phyloP scores from a whole-genome alignment of 208 protist genomes.

The Leishmania lainsoni region DNA sequence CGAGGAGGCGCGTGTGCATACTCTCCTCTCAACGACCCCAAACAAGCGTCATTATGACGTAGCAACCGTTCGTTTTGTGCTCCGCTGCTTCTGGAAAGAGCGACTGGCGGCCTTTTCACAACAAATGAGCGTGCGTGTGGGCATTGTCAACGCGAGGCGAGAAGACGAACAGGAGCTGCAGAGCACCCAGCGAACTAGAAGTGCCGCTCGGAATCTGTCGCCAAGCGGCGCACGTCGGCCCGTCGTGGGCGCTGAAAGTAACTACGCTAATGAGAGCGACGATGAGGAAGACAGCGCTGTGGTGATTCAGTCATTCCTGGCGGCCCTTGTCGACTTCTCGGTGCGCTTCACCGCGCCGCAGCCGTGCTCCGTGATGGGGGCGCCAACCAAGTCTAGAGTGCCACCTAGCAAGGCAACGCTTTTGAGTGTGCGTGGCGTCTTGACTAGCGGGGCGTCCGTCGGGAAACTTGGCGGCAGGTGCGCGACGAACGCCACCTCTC shows the following conservation, averaged over 20 bases:
- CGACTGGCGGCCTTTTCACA: slow-evolving; percentile 57
- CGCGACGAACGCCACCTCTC: not conserved
- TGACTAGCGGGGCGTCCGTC: slow-evolving; percentile 8
- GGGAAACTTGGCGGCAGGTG: not conserved
- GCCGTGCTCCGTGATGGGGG: not conserved
- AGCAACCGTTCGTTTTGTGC: slow-evolving; percentile 63
- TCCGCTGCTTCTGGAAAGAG: slow-evolving; percentile 78
- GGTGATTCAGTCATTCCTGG: slow-evolving; percentile 41
- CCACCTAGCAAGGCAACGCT: slow-evolving; percentile 9
- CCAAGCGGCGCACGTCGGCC: not conserved
- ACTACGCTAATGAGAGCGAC: not conserved
- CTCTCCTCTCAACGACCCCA: slow-evolving; percentile 22
- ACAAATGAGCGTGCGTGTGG: slow-evolving; percentile 39
- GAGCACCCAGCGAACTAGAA: not conserved
- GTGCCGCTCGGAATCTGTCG: not conserved
- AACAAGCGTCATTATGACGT: slow-evolving; percentile 64
- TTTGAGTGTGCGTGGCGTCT: slow-evolving; percentile 24
- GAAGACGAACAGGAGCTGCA: not conserved
- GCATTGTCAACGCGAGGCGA: not conserved
- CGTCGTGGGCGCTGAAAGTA: not conserved
- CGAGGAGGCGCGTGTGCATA: not conserved
- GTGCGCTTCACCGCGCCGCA: slow-evolving; percentile 22
- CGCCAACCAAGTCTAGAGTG: not conserved
- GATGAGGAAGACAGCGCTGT: slow-evolving; percentile 21
- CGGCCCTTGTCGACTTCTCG: slow-evolving; percentile 57